Evolutionary conservation across 345 rosid genomes (phyloP).

Genomic region (Rhodamnia rubescens): DNA sequence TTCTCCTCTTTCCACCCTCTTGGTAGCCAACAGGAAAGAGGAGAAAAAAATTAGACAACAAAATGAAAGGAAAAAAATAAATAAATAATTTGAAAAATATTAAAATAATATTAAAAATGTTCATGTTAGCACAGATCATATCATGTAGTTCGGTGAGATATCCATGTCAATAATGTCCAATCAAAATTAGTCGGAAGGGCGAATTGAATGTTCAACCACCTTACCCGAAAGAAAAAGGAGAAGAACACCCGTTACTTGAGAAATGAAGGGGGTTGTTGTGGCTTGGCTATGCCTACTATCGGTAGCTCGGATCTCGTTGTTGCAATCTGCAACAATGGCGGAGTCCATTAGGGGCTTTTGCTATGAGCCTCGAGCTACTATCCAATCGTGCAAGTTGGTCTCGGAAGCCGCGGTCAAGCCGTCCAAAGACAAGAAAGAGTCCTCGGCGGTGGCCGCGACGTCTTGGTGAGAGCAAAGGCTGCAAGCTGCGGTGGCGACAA

Average conservation of each 20-base stretch:
- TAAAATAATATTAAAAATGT: no score
- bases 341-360: conserved; percentile 1
- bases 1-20: no score
- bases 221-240: neutral
- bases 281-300: neutral
- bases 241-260: neutral
- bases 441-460: conserved; percentile 21
- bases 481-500: conserved; percentile 13
- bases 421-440: neutral
- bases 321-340: conserved; percentile 11
- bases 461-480: conserved; percentile 23
- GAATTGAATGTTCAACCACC: neutral
- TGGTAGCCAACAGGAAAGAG: no score
- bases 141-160: no score
- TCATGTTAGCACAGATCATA: no score
- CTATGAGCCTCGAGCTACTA: neutral
- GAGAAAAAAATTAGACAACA: no score
- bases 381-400: neutral
- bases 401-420: conserved; percentile 2
- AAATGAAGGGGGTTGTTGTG: neutral
- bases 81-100: no score
- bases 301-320: conserved; percentile 15
- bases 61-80: no score
- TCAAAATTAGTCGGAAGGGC: no score
- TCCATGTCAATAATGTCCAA: no score